These are phyloP conservation scores for Hyaloraphidium curvatum DNA, from an alignment of 192 early-diverging fungal genomes.

Conservation along the genomic window DNA sequence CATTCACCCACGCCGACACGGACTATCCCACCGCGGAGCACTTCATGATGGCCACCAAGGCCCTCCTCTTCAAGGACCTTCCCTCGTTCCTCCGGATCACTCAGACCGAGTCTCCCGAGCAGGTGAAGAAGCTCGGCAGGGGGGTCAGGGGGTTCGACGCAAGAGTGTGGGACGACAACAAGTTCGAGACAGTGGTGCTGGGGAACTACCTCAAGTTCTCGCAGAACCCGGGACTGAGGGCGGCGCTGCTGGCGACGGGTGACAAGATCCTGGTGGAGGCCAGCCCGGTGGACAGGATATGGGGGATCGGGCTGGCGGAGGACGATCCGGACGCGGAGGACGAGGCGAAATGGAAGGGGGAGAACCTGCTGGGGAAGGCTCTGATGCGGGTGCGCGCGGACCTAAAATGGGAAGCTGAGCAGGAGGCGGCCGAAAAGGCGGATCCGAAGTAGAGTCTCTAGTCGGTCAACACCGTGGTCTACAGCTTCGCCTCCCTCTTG, in stretches of 20 bases:
- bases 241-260: background rate
- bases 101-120: background rate
- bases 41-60: background rate
- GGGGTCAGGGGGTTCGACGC: background rate
- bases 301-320: background rate
- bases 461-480: too few species aligned
- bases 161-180: background rate
- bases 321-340: background rate
- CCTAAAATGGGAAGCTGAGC: background rate
- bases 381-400: background rate
- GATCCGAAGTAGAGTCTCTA: too few species aligned
- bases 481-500: too few species aligned
- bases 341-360: background rate
- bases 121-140: background rate
- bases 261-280: background rate
- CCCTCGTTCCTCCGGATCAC: background rate
- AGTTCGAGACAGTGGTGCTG: background rate
- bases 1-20: background rate
- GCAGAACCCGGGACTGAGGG: background rate
- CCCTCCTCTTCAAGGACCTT: background rate
- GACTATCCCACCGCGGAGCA: background rate
- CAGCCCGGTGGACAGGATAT: background rate
- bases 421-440: too few species aligned
- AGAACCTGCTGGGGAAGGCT: background rate
- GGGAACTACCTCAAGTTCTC: background rate